Conservation (phyloP, 2,329 filamentous ascomycete genomes). For the Colletotrichum magnum region DNA sequence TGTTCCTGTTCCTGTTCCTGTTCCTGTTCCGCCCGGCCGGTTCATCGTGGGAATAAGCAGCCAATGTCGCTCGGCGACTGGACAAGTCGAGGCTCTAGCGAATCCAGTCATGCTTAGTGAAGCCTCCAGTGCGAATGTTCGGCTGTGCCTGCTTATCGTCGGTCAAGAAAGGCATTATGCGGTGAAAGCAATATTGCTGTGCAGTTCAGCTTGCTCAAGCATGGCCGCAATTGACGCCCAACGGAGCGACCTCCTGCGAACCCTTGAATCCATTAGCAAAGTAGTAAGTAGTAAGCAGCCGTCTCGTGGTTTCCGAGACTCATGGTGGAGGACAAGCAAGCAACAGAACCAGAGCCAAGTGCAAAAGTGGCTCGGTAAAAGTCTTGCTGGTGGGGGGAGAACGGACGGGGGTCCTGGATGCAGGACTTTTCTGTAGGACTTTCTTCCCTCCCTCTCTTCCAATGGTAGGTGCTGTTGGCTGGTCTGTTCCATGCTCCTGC, state of each 20-base stretch:
- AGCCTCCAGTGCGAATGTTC: constrained; percentile 10
- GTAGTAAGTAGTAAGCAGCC: constrained; percentile 12
- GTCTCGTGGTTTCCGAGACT: not conserved
- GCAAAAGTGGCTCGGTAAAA: constrained; percentile 7
- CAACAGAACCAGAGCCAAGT: constrained; percentile 14
- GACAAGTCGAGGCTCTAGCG: not conserved
- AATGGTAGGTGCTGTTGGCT: not conserved
- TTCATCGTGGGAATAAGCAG: no score
- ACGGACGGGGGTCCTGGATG: constrained; percentile 5
- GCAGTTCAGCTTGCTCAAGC: not conserved
- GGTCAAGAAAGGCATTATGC: not conserved
- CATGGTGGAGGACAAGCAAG: constrained; percentile 7
- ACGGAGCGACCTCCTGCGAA: not conserved
- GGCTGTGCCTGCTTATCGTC: constrained; percentile 5
- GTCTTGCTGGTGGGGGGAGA: not conserved
- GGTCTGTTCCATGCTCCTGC: not conserved
- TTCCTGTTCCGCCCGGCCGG: no score
- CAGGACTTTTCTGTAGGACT: constrained; percentile 40
- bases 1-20: no score
- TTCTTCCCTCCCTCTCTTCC: not conserved
- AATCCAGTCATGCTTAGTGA: not conserved
- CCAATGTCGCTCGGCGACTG: not conserved
- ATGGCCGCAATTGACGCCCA: constrained; percentile 16
- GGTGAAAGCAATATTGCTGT: constrained; percentile 8
- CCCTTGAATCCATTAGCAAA: constrained; percentile 23